Evolutionary conservation across 352 stramenopile species (phyloP), one percentile per base, ranked within the genome.

Genomic region (Stramenopiles sp.): DNA sequence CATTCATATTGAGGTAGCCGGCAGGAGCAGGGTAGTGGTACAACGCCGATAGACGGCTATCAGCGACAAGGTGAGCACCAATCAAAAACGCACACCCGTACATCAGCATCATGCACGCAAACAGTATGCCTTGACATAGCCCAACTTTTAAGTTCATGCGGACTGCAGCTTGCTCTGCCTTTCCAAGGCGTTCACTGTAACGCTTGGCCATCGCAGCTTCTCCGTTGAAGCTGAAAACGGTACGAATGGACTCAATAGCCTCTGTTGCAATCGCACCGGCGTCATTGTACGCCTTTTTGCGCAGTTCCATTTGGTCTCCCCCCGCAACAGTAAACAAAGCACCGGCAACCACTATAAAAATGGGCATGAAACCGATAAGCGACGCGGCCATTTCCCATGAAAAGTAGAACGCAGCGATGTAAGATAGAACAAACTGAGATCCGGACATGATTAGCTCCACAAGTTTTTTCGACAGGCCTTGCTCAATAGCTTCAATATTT

Each of bases 181-280:
- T 80, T 30, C 81, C 83, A 83, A 92, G 93, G 67, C 91, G 87
- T 75, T 88, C 87, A 0, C 89, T 88, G 81, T 94, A 94, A 75
- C 84, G 80, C 0, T 86, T 75, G 67, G 89, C 82, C 82, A 95
- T 91, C 32, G 91, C 82, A 0, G 85, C 75, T 82, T 95, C 91
- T 81, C 90, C 92, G 0, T 90, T 88, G 80, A 95, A 95, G 89
- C 90, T 93, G 0, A 93, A 89, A 75, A 98, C 94, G 33, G 95
- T 95, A 80, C 92, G 91, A 67, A 97, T 91, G 33, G 95, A 93
- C 80, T 87, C 88, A n/a, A 98, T 87, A 67, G 95, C 93, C 83
- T 98, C 92, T 83, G 97, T 93, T 0, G 93, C 93, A 76, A 97
- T 88, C 80, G 92, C 89, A 0, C 93, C 96, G 0, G 93, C 92